phyloP scores from a whole-genome alignment of 1,284 basidiomycete species.

The Hypsizygus ulmarius region DNA sequence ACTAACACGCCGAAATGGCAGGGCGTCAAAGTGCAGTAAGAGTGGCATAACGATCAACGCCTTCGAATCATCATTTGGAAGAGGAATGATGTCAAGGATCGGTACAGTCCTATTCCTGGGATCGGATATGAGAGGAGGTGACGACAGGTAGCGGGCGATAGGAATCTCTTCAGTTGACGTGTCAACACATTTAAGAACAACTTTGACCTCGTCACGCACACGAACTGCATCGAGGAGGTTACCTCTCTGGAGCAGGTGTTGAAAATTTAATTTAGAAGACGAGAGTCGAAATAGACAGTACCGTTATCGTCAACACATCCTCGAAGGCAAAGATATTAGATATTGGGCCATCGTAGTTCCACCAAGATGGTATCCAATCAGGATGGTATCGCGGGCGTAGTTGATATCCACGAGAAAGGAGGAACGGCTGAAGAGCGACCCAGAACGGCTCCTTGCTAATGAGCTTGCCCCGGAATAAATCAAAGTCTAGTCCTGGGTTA shows the following conservation, averaged over 20 bases:
- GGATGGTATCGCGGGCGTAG: not conserved
- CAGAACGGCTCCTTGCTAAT: too few species aligned
- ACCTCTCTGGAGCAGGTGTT: not conserved
- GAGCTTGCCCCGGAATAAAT: too few species aligned
- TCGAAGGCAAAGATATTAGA: not conserved
- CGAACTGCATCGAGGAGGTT: not conserved
- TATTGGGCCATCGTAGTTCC: not conserved
- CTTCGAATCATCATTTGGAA: constrained; percentile 2
- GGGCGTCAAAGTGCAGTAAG: not conserved
- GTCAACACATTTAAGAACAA: not conserved
- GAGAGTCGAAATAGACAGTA: not conserved
- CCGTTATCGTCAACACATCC: not conserved
- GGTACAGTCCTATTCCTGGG: constrained; percentile 11
- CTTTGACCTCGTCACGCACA: not conserved
- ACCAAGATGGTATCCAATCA: constrained; percentile 5
- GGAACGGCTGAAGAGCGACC: too few species aligned
- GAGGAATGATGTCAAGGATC: constrained; percentile 10
- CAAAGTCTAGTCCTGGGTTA: too few species aligned
- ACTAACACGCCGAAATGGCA: not conserved
- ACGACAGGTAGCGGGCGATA: constrained; percentile 3
- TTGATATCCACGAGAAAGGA: too few species aligned
- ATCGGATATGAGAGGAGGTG: constrained; percentile 1
- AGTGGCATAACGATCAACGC: constrained; percentile 5
- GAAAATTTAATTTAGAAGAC: not conserved
- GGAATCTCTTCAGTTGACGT: constrained; percentile 6